Conservation (phyloP, 2,329 filamentous ascomycete species). For the Hymenoscyphus fraxineus region DNA sequence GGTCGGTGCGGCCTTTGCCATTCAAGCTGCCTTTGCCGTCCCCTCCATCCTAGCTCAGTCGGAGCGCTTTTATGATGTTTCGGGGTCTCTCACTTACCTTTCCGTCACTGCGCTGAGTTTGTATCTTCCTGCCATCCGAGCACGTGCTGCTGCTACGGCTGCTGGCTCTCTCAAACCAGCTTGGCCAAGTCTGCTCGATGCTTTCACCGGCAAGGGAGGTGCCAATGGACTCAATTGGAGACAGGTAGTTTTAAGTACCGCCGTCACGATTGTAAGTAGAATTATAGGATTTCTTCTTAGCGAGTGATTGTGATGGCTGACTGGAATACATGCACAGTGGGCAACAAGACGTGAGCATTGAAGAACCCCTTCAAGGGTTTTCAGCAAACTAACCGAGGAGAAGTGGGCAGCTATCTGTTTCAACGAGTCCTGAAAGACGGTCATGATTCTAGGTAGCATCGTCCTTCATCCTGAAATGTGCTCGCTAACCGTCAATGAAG, state of each 20-base stretch:
- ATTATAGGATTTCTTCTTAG: too few relatives aligned
- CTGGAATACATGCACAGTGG: conserved; percentile 41
- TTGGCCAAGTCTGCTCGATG: conserved; percentile 45
- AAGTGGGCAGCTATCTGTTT: conserved; percentile 64
- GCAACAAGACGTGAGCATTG: conserved; percentile 51
- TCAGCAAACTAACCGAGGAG: not conserved
- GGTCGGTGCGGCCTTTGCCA: conserved; percentile 57
- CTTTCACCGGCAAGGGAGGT: conserved; percentile 42
- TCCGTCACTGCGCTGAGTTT: conserved; percentile 60
- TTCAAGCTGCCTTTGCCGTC: conserved; percentile 59
- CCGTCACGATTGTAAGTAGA: conserved; percentile 43
- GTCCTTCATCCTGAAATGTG: too few relatives aligned
- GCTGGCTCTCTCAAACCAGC: conserved; percentile 39
- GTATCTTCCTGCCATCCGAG: conserved; percentile 56
- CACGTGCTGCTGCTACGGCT: conserved; percentile 45
- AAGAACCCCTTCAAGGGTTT: not conserved
- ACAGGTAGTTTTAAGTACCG: conserved; percentile 50
- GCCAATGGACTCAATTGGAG: conserved; percentile 55
- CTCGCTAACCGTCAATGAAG: conserved; percentile 22
- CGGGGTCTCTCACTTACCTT: conserved; percentile 63
- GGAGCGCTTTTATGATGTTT: conserved; percentile 66
- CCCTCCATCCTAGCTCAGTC: conserved; percentile 58
- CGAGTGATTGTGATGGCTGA: conserved; percentile 2
- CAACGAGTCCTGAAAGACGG: conserved; percentile 55
- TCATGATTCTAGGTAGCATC: conserved; percentile 45